A percentile compares a stretch with the other conserved stretches of the same genome.
These are phyloP conservation scores for Colletotrichum euphorbiae DNA, from an alignment of 2,329 filamentous ascomycete species.

Conservation along the genomic window DNA sequence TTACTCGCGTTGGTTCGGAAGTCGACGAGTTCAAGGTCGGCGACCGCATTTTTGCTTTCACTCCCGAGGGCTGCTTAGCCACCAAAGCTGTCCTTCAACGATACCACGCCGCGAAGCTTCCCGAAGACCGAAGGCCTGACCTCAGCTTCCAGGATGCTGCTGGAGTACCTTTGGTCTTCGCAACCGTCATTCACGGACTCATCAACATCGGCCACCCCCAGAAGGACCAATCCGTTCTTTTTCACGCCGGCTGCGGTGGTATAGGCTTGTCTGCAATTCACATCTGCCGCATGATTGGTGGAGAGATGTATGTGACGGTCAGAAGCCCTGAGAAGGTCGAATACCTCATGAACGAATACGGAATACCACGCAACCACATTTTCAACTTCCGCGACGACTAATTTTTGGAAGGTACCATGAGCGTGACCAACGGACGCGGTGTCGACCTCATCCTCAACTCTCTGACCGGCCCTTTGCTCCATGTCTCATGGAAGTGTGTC, in stretches of 20 bases:
- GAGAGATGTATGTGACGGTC: constrained; percentile 42
- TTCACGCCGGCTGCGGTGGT: constrained; percentile 19
- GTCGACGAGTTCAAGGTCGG: constrained; percentile 41
- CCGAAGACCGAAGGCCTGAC: too few relatives aligned
- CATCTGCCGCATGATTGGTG: background rate
- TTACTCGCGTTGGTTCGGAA: constrained; percentile 40
- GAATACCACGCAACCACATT: constrained; percentile 41
- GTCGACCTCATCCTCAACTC: constrained; percentile 50
- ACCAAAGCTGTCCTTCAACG: constrained; percentile 5
- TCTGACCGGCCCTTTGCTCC: constrained; percentile 45
- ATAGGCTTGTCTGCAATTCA: constrained; percentile 1
- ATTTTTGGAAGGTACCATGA: constrained; percentile 44
- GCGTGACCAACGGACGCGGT: constrained; percentile 43
- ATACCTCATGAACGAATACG: constrained; percentile 42
- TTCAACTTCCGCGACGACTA: constrained; percentile 43
- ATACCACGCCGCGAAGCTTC: constrained; percentile 41
- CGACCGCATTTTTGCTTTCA: constrained; percentile 43
- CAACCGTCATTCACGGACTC: constrained; percentile 45
- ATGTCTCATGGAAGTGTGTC: constrained; percentile 50
- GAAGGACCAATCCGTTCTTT: constrained; percentile 42
- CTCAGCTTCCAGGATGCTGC: constrained; percentile 47
- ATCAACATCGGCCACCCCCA: constrained; percentile 41
- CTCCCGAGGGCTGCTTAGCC: background rate
- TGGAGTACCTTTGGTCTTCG: constrained; percentile 46
- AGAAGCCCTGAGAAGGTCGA: constrained; percentile 46